Base-by-base conservation (phyloP, 2,329 filamentous ascomycete genomes). In the Ophiostoma quercus region DNA sequence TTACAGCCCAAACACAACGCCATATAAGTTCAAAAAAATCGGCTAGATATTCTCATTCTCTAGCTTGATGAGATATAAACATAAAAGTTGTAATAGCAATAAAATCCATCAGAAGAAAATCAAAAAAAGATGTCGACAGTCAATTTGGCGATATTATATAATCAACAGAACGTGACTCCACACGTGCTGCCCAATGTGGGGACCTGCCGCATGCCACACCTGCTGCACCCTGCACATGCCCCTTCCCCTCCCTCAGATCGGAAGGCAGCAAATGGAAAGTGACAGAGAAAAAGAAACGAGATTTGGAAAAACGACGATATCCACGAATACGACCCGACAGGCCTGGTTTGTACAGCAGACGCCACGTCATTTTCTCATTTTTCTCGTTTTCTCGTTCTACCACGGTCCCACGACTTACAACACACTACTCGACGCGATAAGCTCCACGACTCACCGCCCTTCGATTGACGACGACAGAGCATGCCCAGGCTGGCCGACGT, bases 401-500 rank as follows among this genome's bases (percentile, higher is more conserved):
- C 51, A 9, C n/a, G 16, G 16, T 7, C 19, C 43, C 43, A 19
- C 43, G 43, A 47, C 25, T 57, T 25, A 12, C n/a, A 25, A 25
- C 22, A 57, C n/a, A 22, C 11, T 22, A 22, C 25, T 11, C 51
- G 25, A 62, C 25, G 25, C 57, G n/a, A 62, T 32, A 29, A 32
- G 57, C 57, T 19, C 25, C 57, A 62, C 57, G 51, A 57, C 57
- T 25, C 57, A 62, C 57, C 57, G 57, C 57, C 57, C 57, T 62
- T 62, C 57, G 62, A 41, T 41, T 9, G 39, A 41, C 39, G 39
- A 41, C 39, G 39, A 65, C 62, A 65, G 62, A 65, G 34, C 62
- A 65, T 65, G 62, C 32, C 32, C 62, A 65, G 62, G 62, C 62
- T 65, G 62, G 62, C 62, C 62, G 62, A 65, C 62, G 62, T 39